phyloP scores from a whole-genome alignment of 1,284 basidiomycete genomes.

The Taiwanofungus camphoratus region DNA sequence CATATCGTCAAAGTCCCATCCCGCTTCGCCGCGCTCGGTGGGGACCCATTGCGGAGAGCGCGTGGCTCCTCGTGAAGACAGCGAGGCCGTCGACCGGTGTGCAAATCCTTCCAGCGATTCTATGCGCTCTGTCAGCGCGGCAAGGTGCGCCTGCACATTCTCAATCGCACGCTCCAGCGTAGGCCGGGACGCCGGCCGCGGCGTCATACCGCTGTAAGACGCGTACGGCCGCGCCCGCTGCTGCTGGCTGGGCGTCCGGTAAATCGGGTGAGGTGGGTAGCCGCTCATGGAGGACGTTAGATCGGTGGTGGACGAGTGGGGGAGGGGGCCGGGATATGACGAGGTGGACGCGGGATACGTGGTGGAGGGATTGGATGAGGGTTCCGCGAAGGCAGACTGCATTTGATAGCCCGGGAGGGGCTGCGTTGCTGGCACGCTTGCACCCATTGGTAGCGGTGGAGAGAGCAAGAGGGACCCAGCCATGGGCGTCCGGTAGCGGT shows the following conservation, averaged over 20 bases:
- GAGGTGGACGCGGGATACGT: slow-evolving; percentile 27
- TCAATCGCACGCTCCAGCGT: slow-evolving; percentile 71
- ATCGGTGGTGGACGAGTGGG: slow-evolving; percentile 21
- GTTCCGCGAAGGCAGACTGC: slow-evolving; percentile 63
- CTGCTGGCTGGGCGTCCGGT: slow-evolving; percentile 31
- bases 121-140: slow-evolving; percentile 85
- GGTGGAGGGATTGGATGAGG: slow-evolving; percentile 35
- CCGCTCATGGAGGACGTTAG: slow-evolving; percentile 29
- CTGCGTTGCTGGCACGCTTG: slow-evolving; percentile 43
- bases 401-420: slow-evolving; percentile 69
- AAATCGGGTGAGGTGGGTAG: slow-evolving; percentile 22
- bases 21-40: slow-evolving; percentile 26
- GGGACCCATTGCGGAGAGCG: slow-evolving; percentile 13
- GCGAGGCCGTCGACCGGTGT: slow-evolving; percentile 32
- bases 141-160: slow-evolving; percentile 82
- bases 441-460: slow-evolving; percentile 36
- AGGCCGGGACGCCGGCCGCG: slow-evolving; percentile 23
- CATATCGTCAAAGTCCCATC: slow-evolving; percentile 68
- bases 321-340: slow-evolving; percentile 28
- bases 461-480: slow-evolving; percentile 53
- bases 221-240: slow-evolving; percentile 32
- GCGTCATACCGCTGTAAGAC: slow-evolving; percentile 12
- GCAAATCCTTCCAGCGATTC: slow-evolving; percentile 58
- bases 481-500: slow-evolving; percentile 73
- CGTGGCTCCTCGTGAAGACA: slow-evolving; percentile 15